Conservation (phyloP, 768 basidiomycete genomes). For the Termitomyces sp. region DNA sequence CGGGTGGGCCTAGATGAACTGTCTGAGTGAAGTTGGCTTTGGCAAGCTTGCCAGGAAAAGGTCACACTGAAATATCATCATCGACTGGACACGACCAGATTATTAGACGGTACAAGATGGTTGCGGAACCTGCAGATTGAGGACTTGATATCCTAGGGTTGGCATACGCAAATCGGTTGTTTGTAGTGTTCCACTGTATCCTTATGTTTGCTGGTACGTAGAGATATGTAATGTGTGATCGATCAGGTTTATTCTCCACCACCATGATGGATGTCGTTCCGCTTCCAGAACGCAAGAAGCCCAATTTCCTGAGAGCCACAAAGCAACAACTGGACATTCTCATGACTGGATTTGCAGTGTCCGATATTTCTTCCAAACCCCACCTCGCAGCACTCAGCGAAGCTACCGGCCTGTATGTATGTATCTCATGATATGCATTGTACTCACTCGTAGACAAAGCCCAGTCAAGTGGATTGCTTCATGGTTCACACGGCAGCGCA, state of each 20-base stretch:
- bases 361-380: constrained; percentile 15
- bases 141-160: neutral
- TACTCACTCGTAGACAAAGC: constrained; percentile 11
- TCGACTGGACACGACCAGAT: neutral
- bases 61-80: neutral
- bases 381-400: constrained; percentile 20
- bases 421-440: neutral
- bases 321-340: constrained; percentile 20
- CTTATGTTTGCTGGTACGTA: too few species aligned
- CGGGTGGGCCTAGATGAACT: neutral
- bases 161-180: neutral
- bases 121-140: neutral
- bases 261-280: constrained; percentile 12
- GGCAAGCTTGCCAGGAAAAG: neutral
- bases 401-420: constrained; percentile 29
- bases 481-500: constrained; percentile 27
- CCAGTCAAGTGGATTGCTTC: constrained; percentile 28
- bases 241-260: neutral
- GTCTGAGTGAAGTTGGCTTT: neutral
- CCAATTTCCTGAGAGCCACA: constrained; percentile 18
- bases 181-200: too few species aligned
- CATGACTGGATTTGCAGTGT: constrained; percentile 18
- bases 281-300: constrained; percentile 11
- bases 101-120: neutral
- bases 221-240: neutral